Conservation (phyloP, 305 asterid species). For the Rubia peregrina region DNA sequence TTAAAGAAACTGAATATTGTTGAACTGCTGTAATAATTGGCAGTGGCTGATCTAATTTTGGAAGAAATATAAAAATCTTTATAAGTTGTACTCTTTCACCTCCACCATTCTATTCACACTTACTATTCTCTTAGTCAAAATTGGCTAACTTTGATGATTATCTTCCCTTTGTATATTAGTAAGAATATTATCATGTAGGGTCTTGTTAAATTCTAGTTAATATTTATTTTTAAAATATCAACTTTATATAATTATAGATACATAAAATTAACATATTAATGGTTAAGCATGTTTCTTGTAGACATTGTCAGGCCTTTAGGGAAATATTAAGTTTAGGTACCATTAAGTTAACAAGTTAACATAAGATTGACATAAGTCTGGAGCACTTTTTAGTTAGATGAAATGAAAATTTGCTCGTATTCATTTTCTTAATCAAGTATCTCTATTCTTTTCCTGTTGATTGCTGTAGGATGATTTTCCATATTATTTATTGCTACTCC, state of each 20-base stretch:
- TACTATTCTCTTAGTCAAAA: neutral
- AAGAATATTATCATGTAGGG: neutral
- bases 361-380: neutral
- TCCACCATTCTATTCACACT: neutral
- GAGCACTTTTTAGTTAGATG: neutral
- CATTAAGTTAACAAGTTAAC: neutral
- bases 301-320: neutral
- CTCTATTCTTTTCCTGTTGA: neutral
- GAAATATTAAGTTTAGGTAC: neutral
- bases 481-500: neutral
- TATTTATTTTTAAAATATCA: neutral
- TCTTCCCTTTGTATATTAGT: neutral
- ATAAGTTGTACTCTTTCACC: neutral
- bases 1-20: neutral
- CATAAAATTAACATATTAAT: neutral
- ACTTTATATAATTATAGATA: neutral
- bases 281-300: neutral
- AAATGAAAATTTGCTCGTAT: neutral
- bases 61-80: neutral
- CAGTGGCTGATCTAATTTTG: neutral
- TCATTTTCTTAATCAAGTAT: neutral
- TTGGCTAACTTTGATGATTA: neutral
- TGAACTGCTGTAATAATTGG: neutral
- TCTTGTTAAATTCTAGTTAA: neutral
- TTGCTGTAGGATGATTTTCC: conserved; percentile 1